These are phyloP conservation scores for Ceratocystis variospora DNA, from an alignment of 2,329 filamentous ascomycete genomes.

Conservation along the genomic window DNA sequence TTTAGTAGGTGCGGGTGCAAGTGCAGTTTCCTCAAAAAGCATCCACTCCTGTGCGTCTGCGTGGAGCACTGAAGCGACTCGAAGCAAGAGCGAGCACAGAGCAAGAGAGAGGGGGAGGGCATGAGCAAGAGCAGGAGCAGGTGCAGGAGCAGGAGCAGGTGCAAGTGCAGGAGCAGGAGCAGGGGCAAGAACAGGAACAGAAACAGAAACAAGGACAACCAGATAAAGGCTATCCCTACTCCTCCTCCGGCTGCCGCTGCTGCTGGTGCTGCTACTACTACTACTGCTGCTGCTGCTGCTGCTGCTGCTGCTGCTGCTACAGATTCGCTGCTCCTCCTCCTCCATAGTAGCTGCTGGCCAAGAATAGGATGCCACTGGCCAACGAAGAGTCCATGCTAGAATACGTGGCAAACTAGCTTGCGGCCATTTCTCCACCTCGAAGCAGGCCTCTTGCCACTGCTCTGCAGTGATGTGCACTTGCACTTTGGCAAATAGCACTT, in stretches of 20 bases:
- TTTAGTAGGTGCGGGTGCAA: not conserved
- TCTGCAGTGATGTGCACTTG: too few relatives aligned
- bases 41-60: not conserved
- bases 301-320: not conserved
- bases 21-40: not conserved
- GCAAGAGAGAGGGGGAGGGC: too few relatives aligned
- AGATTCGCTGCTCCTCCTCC: not conserved
- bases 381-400: not conserved
- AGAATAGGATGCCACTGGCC: slow-evolving; percentile 6
- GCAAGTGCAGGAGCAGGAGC: too few relatives aligned
- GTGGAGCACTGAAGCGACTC: not conserved
- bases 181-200: too few relatives aligned
- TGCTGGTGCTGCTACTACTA: not conserved
- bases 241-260: too few relatives aligned
- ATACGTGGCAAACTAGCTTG: not conserved
- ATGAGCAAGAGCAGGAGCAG: not conserved
- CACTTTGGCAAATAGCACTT: not conserved
- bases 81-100: too few relatives aligned
- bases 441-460: too few relatives aligned
- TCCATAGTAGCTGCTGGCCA: not conserved
- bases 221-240: too few relatives aligned
- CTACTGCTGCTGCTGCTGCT: not conserved
- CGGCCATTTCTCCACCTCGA: not conserved
- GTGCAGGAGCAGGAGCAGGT: too few relatives aligned
- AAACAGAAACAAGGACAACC: too few relatives aligned